Conservation (phyloP, 768 basidiomycete species). For the Ramaria rubella region DNA sequence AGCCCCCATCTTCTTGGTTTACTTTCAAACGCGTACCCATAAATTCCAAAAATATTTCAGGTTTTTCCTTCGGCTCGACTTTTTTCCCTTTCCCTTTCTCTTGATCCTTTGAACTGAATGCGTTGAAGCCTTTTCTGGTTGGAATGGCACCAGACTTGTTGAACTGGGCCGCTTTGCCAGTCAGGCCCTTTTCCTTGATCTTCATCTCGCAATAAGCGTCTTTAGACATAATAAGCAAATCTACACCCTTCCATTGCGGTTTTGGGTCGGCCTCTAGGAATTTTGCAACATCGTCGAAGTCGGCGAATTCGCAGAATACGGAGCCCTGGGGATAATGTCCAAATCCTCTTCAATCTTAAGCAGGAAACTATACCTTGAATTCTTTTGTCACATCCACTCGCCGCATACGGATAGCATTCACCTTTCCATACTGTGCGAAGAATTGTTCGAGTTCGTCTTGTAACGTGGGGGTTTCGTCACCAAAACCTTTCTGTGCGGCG, state of each 20-base stretch:
- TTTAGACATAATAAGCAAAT: conserved; percentile 83
- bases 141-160: conserved; percentile 29
- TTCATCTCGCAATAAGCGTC: conserved; percentile 93
- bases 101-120: conserved; percentile 54
- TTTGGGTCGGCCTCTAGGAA: conserved; percentile 81
- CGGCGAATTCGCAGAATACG: conserved; percentile 86
- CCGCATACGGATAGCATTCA: conserved; percentile 84
- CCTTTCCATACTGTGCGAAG: conserved; percentile 69
- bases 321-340: conserved; percentile 52
- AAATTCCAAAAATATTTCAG: conserved; percentile 67
- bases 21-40: conserved; percentile 65
- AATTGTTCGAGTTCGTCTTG: conserved; percentile 74
- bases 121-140: conserved; percentile 57
- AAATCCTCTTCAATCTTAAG: background rate
- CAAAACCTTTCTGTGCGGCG: conserved; percentile 80
- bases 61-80: conserved; percentile 25
- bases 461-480: conserved; percentile 52
- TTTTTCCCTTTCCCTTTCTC: conserved; percentile 26
- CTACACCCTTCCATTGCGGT: conserved; percentile 69
- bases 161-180: conserved; percentile 54
- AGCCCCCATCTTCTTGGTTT: conserved; percentile 44
- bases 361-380: conserved; percentile 64
- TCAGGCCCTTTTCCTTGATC: conserved; percentile 88
- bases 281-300: conserved; percentile 56
- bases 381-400: conserved; percentile 69